Conservation (phyloP, 2,329 filamentous ascomycete genomes). For the Pseudocercospora macadamiae region DNA sequence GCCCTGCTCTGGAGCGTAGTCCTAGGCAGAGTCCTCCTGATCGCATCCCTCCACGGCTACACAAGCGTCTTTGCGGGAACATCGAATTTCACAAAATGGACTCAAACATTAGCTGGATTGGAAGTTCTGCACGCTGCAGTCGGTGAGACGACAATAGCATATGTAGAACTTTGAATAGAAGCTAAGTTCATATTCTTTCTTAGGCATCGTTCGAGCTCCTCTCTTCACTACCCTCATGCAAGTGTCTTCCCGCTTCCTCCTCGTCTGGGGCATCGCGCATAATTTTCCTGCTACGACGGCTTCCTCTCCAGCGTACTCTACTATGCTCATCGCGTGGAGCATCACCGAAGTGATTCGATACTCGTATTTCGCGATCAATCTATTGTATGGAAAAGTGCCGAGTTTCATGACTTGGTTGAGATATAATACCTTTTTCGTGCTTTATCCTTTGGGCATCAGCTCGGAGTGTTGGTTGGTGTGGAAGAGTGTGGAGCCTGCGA, state of each 20-base stretch:
- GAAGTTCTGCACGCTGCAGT: constrained; percentile 81
- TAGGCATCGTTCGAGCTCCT: constrained; percentile 83
- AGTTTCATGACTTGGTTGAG: constrained; percentile 74
- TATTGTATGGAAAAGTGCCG: constrained; percentile 62
- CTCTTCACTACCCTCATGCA: constrained; percentile 87
- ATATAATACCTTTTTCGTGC: constrained; percentile 87
- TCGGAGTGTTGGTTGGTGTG: constrained; percentile 85
- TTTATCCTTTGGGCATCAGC: constrained; percentile 89
- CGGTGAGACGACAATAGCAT: constrained; percentile 55
- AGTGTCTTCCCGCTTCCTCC: constrained; percentile 80
- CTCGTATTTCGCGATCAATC: constrained; percentile 80
- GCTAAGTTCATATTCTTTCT: constrained; percentile 18
- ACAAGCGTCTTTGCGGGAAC: constrained; percentile 63
- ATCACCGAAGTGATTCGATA: constrained; percentile 93
- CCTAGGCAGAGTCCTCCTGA: constrained; percentile 67
- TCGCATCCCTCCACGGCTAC: constrained; percentile 49
- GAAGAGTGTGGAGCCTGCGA: constrained; percentile 63
- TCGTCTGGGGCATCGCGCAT: constrained; percentile 83
- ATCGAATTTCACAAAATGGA: constrained; percentile 72
- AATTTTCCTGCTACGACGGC: constrained; percentile 69
- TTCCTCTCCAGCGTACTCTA: constrained; percentile 65
- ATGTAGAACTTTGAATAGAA: background rate
- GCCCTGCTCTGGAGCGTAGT: constrained; percentile 78
- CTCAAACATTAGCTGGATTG: constrained; percentile 79
- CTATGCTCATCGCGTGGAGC: constrained; percentile 85